Conservation (phyloP, 371 early-diverging fungal species). For the Actinomortierella wolfii region DNA sequence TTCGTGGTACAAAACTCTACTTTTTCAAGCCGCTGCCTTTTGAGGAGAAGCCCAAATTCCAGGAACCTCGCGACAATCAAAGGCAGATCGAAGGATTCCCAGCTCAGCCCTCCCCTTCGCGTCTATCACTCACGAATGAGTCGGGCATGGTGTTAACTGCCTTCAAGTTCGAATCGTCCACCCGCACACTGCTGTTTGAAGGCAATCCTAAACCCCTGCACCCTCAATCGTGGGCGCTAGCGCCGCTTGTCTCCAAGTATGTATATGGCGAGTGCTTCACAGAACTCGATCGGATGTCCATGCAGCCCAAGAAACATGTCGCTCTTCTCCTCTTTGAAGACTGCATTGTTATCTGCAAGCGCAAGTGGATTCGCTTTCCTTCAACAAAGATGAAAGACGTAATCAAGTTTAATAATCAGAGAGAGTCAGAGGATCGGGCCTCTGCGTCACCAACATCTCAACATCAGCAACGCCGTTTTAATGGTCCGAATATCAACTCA, state of each 20-base stretch:
- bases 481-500: no score
- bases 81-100: constrained; percentile 46
- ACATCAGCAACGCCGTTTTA: no score
- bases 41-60: constrained; percentile 57
- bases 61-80: constrained; percentile 58
- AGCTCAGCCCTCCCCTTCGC: constrained; percentile 18
- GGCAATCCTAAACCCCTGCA: constrained; percentile 43
- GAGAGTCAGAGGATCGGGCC: no score
- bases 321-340: constrained; percentile 67
- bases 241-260: constrained; percentile 58
- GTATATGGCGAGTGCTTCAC: constrained; percentile 70
- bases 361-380: constrained; percentile 59
- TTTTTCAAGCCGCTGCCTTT: constrained; percentile 73
- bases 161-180: constrained; percentile 58
- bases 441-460: no score
- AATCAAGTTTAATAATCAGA: constrained; percentile 52
- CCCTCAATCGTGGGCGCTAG: constrained; percentile 28
- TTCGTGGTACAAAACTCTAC: constrained; percentile 83
- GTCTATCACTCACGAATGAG: constrained; percentile 44
- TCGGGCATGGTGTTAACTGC: constrained; percentile 57
- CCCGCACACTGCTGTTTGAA: constrained; percentile 58
- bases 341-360: constrained; percentile 61
- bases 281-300: constrained; percentile 58
- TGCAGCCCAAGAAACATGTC: constrained; percentile 64
- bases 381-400: constrained; percentile 54